Evolutionary conservation across 202 grass and related monocot genomes (phyloP).

Genomic region (Panicum virgatum): DNA sequence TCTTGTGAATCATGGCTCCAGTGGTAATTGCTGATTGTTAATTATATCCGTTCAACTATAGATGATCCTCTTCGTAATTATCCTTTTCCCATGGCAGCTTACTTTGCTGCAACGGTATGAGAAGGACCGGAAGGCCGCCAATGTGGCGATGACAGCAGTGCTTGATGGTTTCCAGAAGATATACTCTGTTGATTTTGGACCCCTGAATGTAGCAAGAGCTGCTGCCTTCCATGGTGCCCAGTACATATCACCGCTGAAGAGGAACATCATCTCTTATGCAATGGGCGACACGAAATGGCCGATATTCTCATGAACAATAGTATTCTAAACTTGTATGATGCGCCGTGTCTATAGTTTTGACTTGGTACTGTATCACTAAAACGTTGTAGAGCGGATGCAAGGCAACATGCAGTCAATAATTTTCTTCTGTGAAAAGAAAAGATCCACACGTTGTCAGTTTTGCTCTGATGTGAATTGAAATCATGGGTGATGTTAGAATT

Average conservation of each 20-base stretch:
- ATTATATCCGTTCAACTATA: background rate
- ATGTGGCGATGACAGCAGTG: conserved; percentile 78
- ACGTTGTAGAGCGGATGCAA: background rate
- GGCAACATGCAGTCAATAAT: conserved; percentile 1
- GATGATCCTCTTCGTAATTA: background rate
- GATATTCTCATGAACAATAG: conserved; percentile 48
- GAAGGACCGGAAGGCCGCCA: conserved; percentile 69
- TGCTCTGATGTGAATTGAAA: background rate
- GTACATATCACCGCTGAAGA: conserved; percentile 77
- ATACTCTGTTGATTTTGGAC: conserved; percentile 81
- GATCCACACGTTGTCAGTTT: background rate
- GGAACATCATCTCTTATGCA: conserved; percentile 85
- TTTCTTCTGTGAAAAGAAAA: background rate
- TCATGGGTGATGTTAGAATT: background rate
- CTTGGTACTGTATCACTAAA: conserved; percentile 3
- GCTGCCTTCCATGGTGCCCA: conserved; percentile 82
- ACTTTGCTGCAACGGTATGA: conserved; percentile 74
- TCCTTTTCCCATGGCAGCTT: conserved; percentile 45
- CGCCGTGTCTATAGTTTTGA: background rate
- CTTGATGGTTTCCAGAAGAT: conserved; percentile 95
- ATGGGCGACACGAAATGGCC: conserved; percentile 79
- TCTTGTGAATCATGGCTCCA: background rate
- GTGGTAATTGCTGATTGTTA: background rate
- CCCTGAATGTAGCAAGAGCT: conserved; percentile 77
- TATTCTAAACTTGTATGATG: background rate